These are phyloP conservation scores for Arthrobotrys pseudoclavata DNA, from an alignment of 2,329 filamentous ascomycete genomes.

Conservation along the genomic window DNA sequence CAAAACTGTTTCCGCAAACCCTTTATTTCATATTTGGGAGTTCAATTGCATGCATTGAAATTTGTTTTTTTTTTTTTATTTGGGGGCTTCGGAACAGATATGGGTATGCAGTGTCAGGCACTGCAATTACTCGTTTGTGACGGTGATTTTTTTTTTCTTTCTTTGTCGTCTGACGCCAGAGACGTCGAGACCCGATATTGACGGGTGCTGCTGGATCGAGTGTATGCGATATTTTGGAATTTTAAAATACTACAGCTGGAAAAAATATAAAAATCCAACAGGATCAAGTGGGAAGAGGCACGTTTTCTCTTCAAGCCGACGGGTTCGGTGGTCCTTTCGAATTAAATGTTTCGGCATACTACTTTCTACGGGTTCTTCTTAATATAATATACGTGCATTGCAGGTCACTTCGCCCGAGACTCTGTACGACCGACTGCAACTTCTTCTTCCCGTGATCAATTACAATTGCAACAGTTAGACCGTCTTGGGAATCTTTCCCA, in stretches of 20 bases:
- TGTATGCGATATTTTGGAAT: neutral
- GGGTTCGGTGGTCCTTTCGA: conserved; percentile 36
- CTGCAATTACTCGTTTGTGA: conserved; percentile 28
- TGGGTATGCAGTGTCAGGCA: conserved; percentile 21
- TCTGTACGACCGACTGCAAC: conserved; percentile 31
- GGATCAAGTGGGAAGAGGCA: neutral
- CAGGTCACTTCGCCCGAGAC: conserved; percentile 15
- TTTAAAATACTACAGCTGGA: neutral
- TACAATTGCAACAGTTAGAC: neutral
- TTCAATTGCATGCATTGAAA: conserved; percentile 17
- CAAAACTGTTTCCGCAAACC: conserved; percentile 4
- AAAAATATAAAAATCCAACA: conserved; percentile 3
- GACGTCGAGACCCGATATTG: conserved; percentile 5
- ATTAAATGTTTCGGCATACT: conserved; percentile 28
- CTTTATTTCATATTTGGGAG: conserved; percentile 34
- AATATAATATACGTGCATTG: neutral
- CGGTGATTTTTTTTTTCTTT: conserved; percentile 2
- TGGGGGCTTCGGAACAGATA: conserved; percentile 13
- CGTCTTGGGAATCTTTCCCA: conserved; percentile 18
- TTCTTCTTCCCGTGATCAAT: conserved; percentile 21
- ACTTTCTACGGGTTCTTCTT: neutral
- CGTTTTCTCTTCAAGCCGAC: conserved; percentile 4
- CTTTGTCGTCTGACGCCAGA: neutral
- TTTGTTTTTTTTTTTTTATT: conserved; percentile 14
- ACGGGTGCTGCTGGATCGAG: conserved; percentile 17